These are phyloP conservation scores for Aspergillus wentii DNA, from an alignment of 495 filamentous ascomycete species.

Conservation along the genomic window DNA sequence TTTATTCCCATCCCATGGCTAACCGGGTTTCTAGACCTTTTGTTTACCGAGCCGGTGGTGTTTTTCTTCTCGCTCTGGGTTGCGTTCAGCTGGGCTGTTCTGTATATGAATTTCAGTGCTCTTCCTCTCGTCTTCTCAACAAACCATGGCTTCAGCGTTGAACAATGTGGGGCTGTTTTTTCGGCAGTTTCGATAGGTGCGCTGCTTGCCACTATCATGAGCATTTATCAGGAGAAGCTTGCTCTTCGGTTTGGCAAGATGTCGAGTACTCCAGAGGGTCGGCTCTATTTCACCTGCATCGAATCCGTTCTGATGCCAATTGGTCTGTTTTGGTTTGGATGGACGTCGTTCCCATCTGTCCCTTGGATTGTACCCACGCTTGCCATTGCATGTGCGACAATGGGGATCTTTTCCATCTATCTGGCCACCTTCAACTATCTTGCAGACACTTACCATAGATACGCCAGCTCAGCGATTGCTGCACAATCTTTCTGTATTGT, in stretches of 20 bases:
- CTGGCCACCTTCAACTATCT: constrained; percentile 92
- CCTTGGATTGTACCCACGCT: constrained; percentile 77
- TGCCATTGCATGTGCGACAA: constrained; percentile 67
- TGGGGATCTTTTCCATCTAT: constrained; percentile 88
- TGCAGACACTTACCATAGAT: constrained; percentile 83
- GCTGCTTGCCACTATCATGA: constrained; percentile 64
- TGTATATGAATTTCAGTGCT: constrained; percentile 78
- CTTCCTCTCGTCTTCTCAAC: constrained; percentile 73
- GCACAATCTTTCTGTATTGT: constrained; percentile 71
- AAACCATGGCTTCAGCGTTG: constrained; percentile 63
- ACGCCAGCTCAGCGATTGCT: constrained; percentile 81
- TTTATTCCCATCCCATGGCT: neutral
- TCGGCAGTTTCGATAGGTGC: constrained; percentile 63
- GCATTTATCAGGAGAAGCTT: constrained; percentile 66
- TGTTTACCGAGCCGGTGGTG: constrained; percentile 87
- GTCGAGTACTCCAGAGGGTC: constrained; percentile 61
- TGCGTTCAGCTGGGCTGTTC: constrained; percentile 82
- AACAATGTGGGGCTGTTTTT: constrained; percentile 70
- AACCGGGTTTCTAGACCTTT: constrained; percentile 45
- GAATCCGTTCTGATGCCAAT: constrained; percentile 64
- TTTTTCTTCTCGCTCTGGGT: constrained; percentile 95
- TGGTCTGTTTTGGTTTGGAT: constrained; percentile 80
- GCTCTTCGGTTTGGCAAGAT: constrained; percentile 36
- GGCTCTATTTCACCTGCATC: constrained; percentile 80
- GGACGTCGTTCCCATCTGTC: constrained; percentile 60